Percentiles rank a stretch among this genome's conserved stretches.
These are phyloP conservation scores for Petunia secreta DNA, from an alignment of 257 asterid species.

Conservation along the genomic window DNA sequence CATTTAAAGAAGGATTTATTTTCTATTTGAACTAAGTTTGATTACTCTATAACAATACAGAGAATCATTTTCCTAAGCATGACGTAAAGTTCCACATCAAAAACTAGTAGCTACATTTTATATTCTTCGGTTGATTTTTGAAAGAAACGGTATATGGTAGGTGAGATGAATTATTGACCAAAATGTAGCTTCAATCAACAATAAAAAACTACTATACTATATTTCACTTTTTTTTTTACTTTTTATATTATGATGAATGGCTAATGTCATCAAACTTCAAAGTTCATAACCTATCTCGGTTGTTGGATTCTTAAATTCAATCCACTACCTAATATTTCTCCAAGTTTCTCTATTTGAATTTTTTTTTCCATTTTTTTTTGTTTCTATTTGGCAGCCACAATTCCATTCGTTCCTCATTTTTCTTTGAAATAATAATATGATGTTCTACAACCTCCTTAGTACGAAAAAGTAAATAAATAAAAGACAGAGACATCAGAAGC, in stretches of 20 bases:
- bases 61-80: not conserved
- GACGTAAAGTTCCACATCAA: not conserved
- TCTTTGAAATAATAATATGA: not conserved
- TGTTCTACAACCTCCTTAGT: not conserved
- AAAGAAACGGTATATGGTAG: not conserved
- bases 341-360: not conserved
- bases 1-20: not conserved
- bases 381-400: not conserved
- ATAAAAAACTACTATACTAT: not conserved
- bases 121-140: not conserved
- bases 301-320: conserved; percentile 6
- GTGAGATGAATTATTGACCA: not conserved
- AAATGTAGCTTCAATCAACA: not conserved
- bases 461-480: not conserved
- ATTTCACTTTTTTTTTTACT: not conserved
- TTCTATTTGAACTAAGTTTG: not conserved
- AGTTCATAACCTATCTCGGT: conserved; percentile 3
- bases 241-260: not conserved
- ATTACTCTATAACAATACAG: not conserved
- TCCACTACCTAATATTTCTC: not conserved
- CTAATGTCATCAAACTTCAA: not conserved
- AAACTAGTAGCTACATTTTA: not conserved
- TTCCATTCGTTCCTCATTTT: not conserved
- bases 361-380: not conserved
- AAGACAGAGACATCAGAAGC: not conserved